Base-by-base conservation (phyloP, 1,284 basidiomycete species). In the Singerocomus inundabilis region DNA sequence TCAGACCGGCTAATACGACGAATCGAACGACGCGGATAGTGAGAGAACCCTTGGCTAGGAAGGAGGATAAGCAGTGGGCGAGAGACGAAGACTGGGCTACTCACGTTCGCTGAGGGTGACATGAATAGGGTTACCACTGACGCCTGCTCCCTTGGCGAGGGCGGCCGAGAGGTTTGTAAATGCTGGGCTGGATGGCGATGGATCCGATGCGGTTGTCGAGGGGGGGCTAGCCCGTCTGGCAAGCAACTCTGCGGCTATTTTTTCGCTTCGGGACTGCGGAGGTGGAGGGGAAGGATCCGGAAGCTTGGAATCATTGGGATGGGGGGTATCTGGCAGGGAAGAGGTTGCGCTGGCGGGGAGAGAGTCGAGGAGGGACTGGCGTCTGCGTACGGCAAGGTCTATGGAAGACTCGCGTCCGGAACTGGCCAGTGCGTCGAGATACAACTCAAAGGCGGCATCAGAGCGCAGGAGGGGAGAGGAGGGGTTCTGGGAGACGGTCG, bases 81-180 rank as follows among this genome's bases (percentile, higher is more conserved):
- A 15, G 10, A 11, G 16, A 21, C 1, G 4, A 39, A 16, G 11
- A 16, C 7, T 10, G 18, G 24, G 25, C 48, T 25, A 74, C 85
- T 70, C 64, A 85, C 89, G 80, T 77, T 92, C 89, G 55, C 82
- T 82, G 56, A 93, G 79, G 32, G 88, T 80, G 32, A 93, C 91
- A 46, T 85, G 79, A 32, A 93, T 85, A 6, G 90, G 89, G 54
- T 77, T 77, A 2, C 70, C 73, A 32, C 70, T 71, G 37, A 70
- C 69, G 33, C 79, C 78, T 16, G 71, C 67, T 44, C 77, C 73
- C 48, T 66, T 65, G 38, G 61, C 64, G 35, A 78, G 60, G 6
- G 72, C 72, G 25, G 74, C 69, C 9, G 63, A 68, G 31, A 79
- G 63, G 49, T 72, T 76, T 30, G 69, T 68, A 46, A 77, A 63